Evolutionary conservation across 129 eudicot species (phyloP).

Genomic region (Scalesia atractyloides): DNA sequence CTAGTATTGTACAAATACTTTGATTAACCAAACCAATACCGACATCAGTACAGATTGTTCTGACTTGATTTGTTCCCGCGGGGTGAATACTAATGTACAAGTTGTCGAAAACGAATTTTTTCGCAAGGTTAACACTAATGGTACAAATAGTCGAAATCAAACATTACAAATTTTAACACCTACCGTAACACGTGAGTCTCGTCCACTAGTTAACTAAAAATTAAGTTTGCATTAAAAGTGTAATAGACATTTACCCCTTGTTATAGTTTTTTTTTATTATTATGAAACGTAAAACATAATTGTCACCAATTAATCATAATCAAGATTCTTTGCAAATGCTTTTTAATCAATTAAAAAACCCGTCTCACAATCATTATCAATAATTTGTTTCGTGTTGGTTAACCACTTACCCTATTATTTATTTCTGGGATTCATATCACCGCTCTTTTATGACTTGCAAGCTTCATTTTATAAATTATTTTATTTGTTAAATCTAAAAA

Average conservation of each 20-base stretch:
- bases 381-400: constrained; percentile 39
- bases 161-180: too few species aligned
- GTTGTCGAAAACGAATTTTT: too few species aligned
- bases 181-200: too few species aligned
- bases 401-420: constrained; percentile 26
- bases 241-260: not conserved
- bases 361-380: constrained; percentile 35
- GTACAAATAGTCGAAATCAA: too few species aligned
- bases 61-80: too few species aligned
- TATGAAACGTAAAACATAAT: not conserved
- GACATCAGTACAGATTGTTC: too few species aligned
- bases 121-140: too few species aligned
- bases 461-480: not conserved
- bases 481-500: not conserved
- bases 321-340: constrained; percentile 37
- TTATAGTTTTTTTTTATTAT: not conserved
- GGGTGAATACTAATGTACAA: too few species aligned
- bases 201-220: not conserved
- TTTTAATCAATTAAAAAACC: constrained; percentile 26
- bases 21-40: too few species aligned
- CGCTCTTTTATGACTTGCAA: constrained; percentile 2
- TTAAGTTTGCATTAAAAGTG: not conserved
- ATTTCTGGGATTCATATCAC: not conserved
- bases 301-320: constrained; percentile 27
- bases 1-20: too few species aligned